Evolutionary conservation across 495 filamentous ascomycete genomes (phyloP).

Genomic region (Penicillium paradoxum): DNA sequence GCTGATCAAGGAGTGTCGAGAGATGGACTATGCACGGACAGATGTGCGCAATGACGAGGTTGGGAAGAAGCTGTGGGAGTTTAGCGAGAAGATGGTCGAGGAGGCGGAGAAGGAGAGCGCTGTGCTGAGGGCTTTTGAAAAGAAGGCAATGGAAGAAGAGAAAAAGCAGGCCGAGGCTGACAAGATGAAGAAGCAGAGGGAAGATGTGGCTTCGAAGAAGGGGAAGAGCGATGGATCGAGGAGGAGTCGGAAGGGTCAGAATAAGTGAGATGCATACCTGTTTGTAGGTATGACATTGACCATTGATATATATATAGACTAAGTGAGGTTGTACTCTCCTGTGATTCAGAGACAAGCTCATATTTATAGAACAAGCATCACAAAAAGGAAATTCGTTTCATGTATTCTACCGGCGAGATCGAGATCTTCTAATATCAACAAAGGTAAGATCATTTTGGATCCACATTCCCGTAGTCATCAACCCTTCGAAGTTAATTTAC

Average conservation of each 20-base stretch:
- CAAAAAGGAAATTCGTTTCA: constrained; percentile 43
- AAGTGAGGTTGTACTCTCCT: neutral
- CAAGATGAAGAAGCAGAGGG: constrained; percentile 40
- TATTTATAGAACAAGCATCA: neutral
- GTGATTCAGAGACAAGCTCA: neutral
- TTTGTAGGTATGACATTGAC: neutral
- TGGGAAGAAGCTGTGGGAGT: constrained; percentile 81
- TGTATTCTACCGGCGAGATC: constrained; percentile 26
- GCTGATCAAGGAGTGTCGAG: constrained; percentile 82
- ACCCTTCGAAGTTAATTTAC: constrained; percentile 20
- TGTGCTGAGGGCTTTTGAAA: constrained; percentile 56
- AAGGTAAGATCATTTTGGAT: neutral
- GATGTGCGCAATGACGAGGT: constrained; percentile 74
- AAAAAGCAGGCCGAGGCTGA: constrained; percentile 40
- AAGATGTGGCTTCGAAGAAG: constrained; percentile 33
- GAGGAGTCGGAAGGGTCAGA: constrained; percentile 36
- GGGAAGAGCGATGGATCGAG: constrained; percentile 39
- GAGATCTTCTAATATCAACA: constrained; percentile 22
- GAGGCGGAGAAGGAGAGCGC: constrained; percentile 77
- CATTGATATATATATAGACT: neutral
- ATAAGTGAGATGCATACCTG: constrained; percentile 9
- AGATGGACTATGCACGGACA: constrained; percentile 61
- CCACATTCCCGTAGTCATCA: neutral
- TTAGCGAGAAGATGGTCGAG: constrained; percentile 80
- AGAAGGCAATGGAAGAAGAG: constrained; percentile 59